Conservation (phyloP, 139 green algal genomes). For the Picochlorum sp. region DNA sequence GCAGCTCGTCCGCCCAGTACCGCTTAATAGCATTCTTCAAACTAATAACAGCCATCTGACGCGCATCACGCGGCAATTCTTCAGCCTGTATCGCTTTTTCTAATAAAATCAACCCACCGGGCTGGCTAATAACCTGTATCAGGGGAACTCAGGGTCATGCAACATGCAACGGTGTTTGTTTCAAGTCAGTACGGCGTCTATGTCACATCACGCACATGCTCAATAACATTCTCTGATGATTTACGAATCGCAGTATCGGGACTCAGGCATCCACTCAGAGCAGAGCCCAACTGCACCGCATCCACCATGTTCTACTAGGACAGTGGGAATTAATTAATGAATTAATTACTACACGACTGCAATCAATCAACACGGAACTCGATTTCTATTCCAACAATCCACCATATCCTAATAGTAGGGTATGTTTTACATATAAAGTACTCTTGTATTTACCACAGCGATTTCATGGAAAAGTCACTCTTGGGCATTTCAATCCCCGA, state of each 20-base stretch:
- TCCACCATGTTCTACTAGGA: slow-evolving; percentile 40
- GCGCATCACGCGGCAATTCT: slow-evolving; percentile 53
- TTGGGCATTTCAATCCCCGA: slow-evolving; percentile 35
- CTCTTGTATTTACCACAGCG: slow-evolving; percentile 10
- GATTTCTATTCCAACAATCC: too few relatives aligned
- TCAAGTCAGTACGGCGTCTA: too few relatives aligned
- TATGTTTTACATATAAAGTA: neutral
- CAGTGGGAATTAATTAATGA: too few relatives aligned
- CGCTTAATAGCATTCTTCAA: slow-evolving; percentile 90
- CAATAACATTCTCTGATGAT: slow-evolving; percentile 58
- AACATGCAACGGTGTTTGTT: too few relatives aligned
- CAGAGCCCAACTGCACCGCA: slow-evolving; percentile 41
- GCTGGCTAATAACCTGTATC: neutral
- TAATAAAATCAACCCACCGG: slow-evolving; percentile 48
- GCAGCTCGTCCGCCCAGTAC: slow-evolving; percentile 46
- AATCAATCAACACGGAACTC: too few relatives aligned
- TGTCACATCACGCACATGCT: slow-evolving; percentile 41
- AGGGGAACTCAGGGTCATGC: neutral
- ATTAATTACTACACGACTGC: too few relatives aligned
- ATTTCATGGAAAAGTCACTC: slow-evolving; percentile 31
- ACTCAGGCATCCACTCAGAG: slow-evolving; percentile 51
- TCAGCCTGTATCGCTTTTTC: slow-evolving; percentile 71
- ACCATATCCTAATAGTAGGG: too few relatives aligned
- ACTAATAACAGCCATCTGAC: slow-evolving; percentile 83
- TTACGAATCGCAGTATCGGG: slow-evolving; percentile 46